These are phyloP conservation scores for Paspalum vaginatum DNA, from an alignment of 176 grass and related monocot species.

Conservation along the genomic window DNA sequence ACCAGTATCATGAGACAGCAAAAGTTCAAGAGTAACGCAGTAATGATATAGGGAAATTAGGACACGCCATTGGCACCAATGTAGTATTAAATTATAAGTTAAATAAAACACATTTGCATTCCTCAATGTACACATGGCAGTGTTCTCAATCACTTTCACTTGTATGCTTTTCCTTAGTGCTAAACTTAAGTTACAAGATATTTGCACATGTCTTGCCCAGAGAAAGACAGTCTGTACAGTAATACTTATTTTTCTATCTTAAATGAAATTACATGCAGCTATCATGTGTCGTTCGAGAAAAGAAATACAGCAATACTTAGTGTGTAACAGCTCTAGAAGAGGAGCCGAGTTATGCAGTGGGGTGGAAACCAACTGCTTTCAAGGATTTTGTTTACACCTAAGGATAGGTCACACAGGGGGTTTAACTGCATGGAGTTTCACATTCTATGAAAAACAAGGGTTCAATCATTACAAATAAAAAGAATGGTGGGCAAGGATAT, in stretches of 20 bases:
- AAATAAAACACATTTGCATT: slow-evolving; percentile 6
- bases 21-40: slow-evolving; percentile 1
- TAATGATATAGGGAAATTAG: not conserved
- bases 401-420: not conserved
- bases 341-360: not conserved
- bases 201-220: not conserved
- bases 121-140: not conserved
- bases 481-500: not conserved
- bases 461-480: slow-evolving; percentile 6
- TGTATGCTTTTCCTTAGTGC: not conserved
- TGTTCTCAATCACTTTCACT: slow-evolving; percentile 18
- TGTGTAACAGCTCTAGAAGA: not conserved
- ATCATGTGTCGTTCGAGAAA: too few species aligned
- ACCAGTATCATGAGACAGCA: slow-evolving; percentile 30
- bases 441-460: not conserved
- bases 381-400: slow-evolving; percentile 6
- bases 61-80: slow-evolving; percentile 2
- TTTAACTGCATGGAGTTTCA: not conserved
- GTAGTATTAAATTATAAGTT: slow-evolving; percentile 4
- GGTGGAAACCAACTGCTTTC: not conserved
- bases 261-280: too few species aligned
- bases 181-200: slow-evolving; percentile 7
- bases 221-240: not conserved
- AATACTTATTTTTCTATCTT: not conserved
- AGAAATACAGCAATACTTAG: not conserved